Conservation (phyloP, 164 flowering plant genomes). For the Hamamelis virginiana region DNA sequence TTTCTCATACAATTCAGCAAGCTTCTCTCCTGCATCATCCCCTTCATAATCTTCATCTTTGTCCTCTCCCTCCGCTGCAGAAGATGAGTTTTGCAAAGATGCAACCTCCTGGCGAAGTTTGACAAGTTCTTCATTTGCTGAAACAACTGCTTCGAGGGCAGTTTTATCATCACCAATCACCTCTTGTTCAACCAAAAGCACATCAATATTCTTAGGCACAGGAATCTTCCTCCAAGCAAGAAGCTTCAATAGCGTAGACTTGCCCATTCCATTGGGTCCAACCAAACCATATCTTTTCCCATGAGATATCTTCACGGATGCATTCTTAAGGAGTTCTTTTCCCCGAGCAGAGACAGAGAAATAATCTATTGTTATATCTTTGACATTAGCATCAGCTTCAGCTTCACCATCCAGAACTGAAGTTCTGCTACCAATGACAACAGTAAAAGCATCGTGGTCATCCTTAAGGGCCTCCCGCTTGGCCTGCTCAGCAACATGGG, state of each 20-base stretch:
- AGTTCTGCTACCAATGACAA: constrained; percentile 65
- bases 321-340: constrained; percentile 64
- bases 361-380: constrained; percentile 62
- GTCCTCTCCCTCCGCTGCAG: constrained; percentile 24
- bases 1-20: constrained; percentile 72
- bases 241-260: constrained; percentile 72
- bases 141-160: constrained; percentile 78
- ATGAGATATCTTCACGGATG: constrained; percentile 66
- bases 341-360: constrained; percentile 79
- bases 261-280: constrained; percentile 84
- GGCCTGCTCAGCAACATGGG: constrained; percentile 51
- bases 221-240: constrained; percentile 92
- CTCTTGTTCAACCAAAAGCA: constrained; percentile 84
- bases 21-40: constrained; percentile 61
- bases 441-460: constrained; percentile 80
- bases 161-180: constrained; percentile 72
- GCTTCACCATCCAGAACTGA: constrained; percentile 62
- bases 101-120: constrained; percentile 63
- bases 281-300: constrained; percentile 81
- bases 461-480: constrained; percentile 69
- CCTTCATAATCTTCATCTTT: constrained; percentile 28
- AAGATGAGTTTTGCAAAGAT: constrained; percentile 39
- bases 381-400: constrained; percentile 76
- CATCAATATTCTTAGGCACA: constrained; percentile 85
- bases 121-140: constrained; percentile 78